Conservation (phyloP, 345 rosid species). For the Noccaea caerulescens region DNA sequence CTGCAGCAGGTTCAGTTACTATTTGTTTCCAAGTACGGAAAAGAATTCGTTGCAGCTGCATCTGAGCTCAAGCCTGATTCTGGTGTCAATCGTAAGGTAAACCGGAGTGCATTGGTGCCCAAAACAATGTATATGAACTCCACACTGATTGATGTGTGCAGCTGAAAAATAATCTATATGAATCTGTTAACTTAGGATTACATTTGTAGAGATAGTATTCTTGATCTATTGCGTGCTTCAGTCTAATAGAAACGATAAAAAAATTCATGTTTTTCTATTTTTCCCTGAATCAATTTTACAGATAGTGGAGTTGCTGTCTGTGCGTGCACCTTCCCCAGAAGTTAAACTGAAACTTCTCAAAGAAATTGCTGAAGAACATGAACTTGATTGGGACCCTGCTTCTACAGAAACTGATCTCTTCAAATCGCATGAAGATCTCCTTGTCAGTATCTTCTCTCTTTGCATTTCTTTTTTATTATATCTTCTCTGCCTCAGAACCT, state of each 20-base stretch:
- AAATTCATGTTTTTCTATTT: neutral
- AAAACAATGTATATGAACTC: too few species aligned
- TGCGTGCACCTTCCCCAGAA: conserved; percentile 86
- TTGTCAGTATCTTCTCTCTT: conserved; percentile 57
- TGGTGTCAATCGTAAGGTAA: conserved; percentile 97
- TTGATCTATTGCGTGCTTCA: neutral
- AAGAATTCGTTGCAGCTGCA: conserved; percentile 89
- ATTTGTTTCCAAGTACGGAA: conserved; percentile 84
- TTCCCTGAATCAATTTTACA: conserved; percentile 41
- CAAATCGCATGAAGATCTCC: conserved; percentile 84
- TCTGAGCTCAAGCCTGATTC: conserved; percentile 92
- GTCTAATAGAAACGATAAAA: conserved; percentile 2
- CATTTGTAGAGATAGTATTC: neutral
- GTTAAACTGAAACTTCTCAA: conserved; percentile 81
- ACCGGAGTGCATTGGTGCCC: neutral
- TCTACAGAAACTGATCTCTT: conserved; percentile 80
- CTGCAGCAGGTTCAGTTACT: conserved; percentile 88
- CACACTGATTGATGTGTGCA: neutral
- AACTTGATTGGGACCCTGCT: conserved; percentile 92
- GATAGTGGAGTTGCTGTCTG: conserved; percentile 86
- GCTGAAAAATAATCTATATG: neutral
- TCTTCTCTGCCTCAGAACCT: conserved; percentile 14
- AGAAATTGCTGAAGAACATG: conserved; percentile 95
- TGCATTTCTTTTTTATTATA: neutral
- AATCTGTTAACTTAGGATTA: conserved; percentile 6